phyloP scores from a whole-genome alignment of 192 early-diverging fungal genomes.

The Coemansia furcata region DNA sequence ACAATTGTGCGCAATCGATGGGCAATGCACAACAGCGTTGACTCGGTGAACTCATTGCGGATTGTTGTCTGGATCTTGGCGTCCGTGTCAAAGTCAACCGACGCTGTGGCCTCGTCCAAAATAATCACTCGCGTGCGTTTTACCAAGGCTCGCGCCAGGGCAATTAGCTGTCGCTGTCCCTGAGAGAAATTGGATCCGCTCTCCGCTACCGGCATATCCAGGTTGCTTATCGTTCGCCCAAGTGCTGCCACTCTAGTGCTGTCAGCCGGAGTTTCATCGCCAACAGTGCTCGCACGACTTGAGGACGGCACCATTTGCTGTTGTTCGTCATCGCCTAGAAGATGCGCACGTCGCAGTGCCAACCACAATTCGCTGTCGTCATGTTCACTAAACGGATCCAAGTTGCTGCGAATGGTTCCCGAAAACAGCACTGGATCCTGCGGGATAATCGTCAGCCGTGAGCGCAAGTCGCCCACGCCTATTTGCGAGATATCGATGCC shows the following conservation, averaged over 20 bases:
- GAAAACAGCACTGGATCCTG: slow-evolving; percentile 79
- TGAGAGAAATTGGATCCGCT: slow-evolving; percentile 70
- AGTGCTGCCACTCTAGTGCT: slow-evolving; percentile 6
- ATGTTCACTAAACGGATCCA: slow-evolving; percentile 50
- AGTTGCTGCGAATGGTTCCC: slow-evolving; percentile 61
- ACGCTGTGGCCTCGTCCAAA: slow-evolving; percentile 86
- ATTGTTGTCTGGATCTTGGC: slow-evolving; percentile 72
- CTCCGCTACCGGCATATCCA: slow-evolving; percentile 62
- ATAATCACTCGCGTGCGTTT: slow-evolving; percentile 66
- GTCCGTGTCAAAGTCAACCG: slow-evolving; percentile 61
- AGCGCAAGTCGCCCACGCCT: slow-evolving; percentile 56
- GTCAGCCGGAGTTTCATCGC: slow-evolving; percentile 4
- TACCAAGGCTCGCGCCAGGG: slow-evolving; percentile 71
- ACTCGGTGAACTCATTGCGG: slow-evolving; percentile 67
- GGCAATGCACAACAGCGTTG: slow-evolving; percentile 79
- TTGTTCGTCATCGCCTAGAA: slow-evolving; percentile 63
- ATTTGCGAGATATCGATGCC: slow-evolving; percentile 60
- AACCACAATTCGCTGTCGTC: slow-evolving; percentile 66
- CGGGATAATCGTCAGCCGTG: slow-evolving; percentile 78
- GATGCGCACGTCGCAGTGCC: slow-evolving; percentile 63
- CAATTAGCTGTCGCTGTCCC: slow-evolving; percentile 79
- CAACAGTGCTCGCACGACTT: slow-evolving; percentile 24
- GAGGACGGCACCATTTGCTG: slow-evolving; percentile 3
- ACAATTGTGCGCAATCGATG: slow-evolving; percentile 80
- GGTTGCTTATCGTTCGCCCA: slow-evolving; percentile 39